A percentile compares a stretch with the other conserved stretches of the same genome.
phyloP scores from a whole-genome alignment of 257 asterid species.

The Vinca minor region DNA sequence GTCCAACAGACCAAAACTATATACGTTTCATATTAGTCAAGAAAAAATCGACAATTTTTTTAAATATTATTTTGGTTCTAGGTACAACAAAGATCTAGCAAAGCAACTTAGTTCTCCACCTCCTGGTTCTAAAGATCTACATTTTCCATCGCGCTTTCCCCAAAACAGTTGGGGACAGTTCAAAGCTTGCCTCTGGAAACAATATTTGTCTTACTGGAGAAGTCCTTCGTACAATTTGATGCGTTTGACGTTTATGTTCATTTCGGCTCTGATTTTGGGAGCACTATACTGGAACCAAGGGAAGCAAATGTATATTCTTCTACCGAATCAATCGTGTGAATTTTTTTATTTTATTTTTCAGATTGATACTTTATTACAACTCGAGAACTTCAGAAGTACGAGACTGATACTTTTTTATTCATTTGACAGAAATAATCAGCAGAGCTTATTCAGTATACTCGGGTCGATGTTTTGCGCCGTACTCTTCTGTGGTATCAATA shows the following conservation, averaged over 20 bases:
- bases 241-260: conserved; percentile 5
- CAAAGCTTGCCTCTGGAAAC: conserved; percentile 13
- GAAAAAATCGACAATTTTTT: neutral
- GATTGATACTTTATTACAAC: neutral
- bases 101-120: conserved; percentile 7
- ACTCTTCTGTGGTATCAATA: conserved; percentile 11
- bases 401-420: neutral
- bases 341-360: too few species aligned
- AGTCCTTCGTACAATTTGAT: conserved; percentile 14
- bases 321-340: neutral
- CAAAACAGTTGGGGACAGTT: conserved; percentile 13
- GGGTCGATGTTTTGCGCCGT: conserved; percentile 8
- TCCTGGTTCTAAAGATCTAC: conserved; percentile 4
- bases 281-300: conserved; percentile 3
- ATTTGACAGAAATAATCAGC: neutral
- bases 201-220: conserved; percentile 13
- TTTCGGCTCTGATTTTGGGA: conserved; percentile 5
- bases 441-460: conserved; percentile 5
- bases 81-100: conserved; percentile 10
- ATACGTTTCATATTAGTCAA: neutral
- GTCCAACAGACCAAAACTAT: neutral
- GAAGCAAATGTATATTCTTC: conserved; percentile 2
- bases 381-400: neutral
- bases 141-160: neutral
- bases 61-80: neutral